Conservation (phyloP, 2,329 filamentous ascomycete genomes). For the Zymoseptoria tritici region DNA sequence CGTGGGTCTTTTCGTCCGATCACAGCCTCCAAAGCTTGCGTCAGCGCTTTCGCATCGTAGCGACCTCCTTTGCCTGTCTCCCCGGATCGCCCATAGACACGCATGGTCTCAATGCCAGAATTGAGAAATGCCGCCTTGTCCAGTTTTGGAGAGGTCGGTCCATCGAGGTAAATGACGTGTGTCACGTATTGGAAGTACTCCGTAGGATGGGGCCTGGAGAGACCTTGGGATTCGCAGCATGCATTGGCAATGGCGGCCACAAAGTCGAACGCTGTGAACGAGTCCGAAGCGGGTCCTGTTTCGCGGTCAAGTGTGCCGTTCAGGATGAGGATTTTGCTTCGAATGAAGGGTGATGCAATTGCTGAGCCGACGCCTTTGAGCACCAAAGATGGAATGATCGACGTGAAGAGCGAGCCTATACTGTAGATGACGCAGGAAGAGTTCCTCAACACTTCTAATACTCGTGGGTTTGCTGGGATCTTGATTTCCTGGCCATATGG, state of each 20-base stretch:
- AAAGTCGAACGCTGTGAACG: constrained; percentile 73
- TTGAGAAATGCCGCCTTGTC: constrained; percentile 55
- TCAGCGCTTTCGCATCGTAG: constrained; percentile 70
- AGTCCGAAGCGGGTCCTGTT: constrained; percentile 60
- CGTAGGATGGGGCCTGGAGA: constrained; percentile 19
- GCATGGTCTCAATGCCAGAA: constrained; percentile 69
- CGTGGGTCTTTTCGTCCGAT: constrained; percentile 58
- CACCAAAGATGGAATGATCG: constrained; percentile 74
- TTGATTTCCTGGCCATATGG: constrained; percentile 95
- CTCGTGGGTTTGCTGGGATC: constrained; percentile 73
- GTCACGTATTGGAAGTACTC: constrained; percentile 67
- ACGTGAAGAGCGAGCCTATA: constrained; percentile 91
- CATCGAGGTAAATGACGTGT: constrained; percentile 74
- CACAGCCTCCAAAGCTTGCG: constrained; percentile 68
- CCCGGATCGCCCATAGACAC: constrained; percentile 64
- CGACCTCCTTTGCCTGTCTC: constrained; percentile 49
- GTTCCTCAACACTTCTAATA: constrained; percentile 58
- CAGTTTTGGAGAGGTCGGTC: constrained; percentile 60
- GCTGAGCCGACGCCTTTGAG: constrained; percentile 66
- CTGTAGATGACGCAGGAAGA: constrained; percentile 74
- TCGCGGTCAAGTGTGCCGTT: constrained; percentile 82
- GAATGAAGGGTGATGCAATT: constrained; percentile 42
- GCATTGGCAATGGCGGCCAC: constrained; percentile 71
- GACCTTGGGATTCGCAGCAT: constrained; percentile 58
- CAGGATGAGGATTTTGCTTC: constrained; percentile 72